phyloP scores from a whole-genome alignment of 805 yeast species.

The Komagataella pastoris region DNA sequence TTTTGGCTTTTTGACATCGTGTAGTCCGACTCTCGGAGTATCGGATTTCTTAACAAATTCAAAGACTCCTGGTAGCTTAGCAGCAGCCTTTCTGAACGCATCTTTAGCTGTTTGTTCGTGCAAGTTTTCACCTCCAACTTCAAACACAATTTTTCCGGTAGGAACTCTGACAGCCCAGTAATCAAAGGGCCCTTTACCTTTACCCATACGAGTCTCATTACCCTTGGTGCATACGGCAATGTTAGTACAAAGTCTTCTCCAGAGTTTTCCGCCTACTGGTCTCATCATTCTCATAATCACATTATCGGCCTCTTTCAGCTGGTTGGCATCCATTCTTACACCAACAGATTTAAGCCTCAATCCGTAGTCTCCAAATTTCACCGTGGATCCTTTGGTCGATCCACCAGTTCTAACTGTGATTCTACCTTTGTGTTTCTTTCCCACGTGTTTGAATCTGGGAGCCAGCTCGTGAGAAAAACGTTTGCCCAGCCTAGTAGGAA shows the following conservation, averaged over 20 bases:
- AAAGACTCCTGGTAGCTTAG: constrained; percentile 83
- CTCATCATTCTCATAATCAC: constrained; percentile 76
- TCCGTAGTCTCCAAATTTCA: constrained; percentile 77
- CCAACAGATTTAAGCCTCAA: constrained; percentile 86
- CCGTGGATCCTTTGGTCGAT: constrained; percentile 73
- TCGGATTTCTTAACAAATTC: constrained; percentile 64
- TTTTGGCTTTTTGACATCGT: constrained; percentile 29
- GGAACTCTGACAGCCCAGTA: constrained; percentile 97
- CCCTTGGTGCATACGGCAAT: constrained; percentile 93
- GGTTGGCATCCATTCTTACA: constrained; percentile 71
- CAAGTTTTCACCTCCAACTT: constrained; percentile 53
- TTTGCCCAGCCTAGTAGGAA: constrained; percentile 5
- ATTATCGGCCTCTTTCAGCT: constrained; percentile 82
- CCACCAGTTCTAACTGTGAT: constrained; percentile 94
- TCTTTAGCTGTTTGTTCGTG: constrained; percentile 88
- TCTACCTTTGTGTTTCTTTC: constrained; percentile 86
- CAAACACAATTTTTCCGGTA: constrained; percentile 87
- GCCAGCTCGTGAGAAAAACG: constrained; percentile 58
- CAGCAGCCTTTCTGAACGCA: constrained; percentile 80
- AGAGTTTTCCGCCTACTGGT: constrained; percentile 60
- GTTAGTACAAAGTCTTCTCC: constrained; percentile 73
- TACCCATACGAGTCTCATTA: constrained; percentile 99
- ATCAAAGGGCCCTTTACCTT: constrained; percentile 96
- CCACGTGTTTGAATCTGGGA: constrained; percentile 55
- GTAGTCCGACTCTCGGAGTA: constrained; percentile 60